Evolutionary conservation across 257 asterid genomes (phyloP).

Genomic region (Solanum gandarillasii): DNA sequence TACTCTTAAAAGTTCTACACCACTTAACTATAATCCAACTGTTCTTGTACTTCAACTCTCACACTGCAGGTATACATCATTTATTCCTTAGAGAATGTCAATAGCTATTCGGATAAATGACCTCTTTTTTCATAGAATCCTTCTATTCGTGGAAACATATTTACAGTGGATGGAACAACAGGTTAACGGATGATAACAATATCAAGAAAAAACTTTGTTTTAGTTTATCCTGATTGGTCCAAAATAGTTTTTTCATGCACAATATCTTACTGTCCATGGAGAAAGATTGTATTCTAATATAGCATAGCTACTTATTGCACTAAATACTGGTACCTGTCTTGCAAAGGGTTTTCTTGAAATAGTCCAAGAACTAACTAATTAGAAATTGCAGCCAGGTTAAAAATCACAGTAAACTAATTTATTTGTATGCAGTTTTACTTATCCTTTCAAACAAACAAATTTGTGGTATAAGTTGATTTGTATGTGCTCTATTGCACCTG

Average conservation of each 20-base stretch:
- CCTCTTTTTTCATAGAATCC: background rate
- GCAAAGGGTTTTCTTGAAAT: background rate
- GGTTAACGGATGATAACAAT: background rate
- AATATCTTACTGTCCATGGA: background rate
- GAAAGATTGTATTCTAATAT: background rate
- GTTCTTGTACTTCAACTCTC: background rate
- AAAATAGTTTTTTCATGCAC: background rate
- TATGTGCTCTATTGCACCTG: background rate
- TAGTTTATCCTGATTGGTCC: background rate
- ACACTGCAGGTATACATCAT: background rate
- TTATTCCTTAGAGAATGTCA: background rate
- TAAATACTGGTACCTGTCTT: background rate
- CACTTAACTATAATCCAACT: background rate
- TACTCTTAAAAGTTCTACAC: background rate
- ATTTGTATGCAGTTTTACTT: background rate
- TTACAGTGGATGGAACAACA: background rate
- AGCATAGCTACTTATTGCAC: background rate
- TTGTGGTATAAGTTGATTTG: background rate
- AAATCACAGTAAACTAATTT: background rate
- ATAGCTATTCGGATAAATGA: background rate
- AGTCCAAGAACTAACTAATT: background rate
- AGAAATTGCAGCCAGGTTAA: background rate
- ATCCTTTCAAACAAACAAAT: background rate
- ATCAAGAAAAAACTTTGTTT: background rate
- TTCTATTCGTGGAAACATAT: background rate